Conservation (phyloP, 1,284 basidiomycete genomes). For the Ustilago nuda region DNA sequence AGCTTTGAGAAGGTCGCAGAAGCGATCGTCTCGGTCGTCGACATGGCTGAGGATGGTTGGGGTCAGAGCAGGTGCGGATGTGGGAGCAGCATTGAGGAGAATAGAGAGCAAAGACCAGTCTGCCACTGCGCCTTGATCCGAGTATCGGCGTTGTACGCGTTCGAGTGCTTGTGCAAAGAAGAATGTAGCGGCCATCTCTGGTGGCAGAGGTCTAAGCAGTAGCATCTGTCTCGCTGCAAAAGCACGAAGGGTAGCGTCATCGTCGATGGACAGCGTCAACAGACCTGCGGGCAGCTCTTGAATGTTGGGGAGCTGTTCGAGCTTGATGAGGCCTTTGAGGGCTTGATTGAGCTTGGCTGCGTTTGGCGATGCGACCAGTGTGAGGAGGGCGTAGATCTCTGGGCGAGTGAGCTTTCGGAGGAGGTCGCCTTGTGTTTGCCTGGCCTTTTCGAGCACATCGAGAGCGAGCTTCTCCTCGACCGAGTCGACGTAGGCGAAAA, state of each 20-base stretch:
- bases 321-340: conserved; percentile 33
- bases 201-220: conserved; percentile 33
- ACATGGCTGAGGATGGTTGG: conserved; percentile 43
- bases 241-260: conserved; percentile 30
- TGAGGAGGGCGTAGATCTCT: conserved; percentile 49
- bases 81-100: conserved; percentile 39
- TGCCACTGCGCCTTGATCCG: conserved; percentile 16
- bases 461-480: conserved; percentile 51
- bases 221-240: conserved; percentile 47
- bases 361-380: conserved; percentile 36
- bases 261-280: conserved; percentile 41
- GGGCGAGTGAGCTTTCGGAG: conserved; percentile 37
- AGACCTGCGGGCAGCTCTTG: conserved; percentile 50
- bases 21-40: conserved; percentile 41
- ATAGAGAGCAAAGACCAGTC: conserved; percentile 48
- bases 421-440: conserved; percentile 9
- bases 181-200: conserved; percentile 21
- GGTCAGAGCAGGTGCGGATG: conserved; percentile 24
- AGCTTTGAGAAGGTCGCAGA: conserved; percentile 46
- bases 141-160: conserved; percentile 17
- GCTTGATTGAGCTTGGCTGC: conserved; percentile 31
- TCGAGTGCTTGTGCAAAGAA: conserved; percentile 25
- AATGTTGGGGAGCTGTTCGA: conserved; percentile 36
- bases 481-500: conserved; percentile 50
- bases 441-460: conserved; percentile 31